Percentiles rank a stretch among this genome's conserved stretches.
phyloP scores from a whole-genome alignment of 768 basidiomycete species.

The Piloderma croceum region DNA sequence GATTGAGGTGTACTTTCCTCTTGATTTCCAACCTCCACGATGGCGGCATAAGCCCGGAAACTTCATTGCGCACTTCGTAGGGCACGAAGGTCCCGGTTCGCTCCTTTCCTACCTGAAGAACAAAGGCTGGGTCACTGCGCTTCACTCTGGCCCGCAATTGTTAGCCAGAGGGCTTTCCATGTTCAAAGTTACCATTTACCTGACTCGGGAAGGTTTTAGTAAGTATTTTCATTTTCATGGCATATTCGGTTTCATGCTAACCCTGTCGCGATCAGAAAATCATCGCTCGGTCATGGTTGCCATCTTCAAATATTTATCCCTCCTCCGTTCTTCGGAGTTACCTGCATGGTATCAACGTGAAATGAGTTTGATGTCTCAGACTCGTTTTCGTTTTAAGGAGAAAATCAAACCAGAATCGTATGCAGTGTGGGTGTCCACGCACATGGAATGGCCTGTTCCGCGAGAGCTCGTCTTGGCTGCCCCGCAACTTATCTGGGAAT shows the following conservation, averaged over 20 bases:
- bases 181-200: slow-evolving; percentile 75
- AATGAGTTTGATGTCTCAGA: slow-evolving; percentile 60
- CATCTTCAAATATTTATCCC: slow-evolving; percentile 72
- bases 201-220: slow-evolving; percentile 88
- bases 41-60: slow-evolving; percentile 76
- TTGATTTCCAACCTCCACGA: slow-evolving; percentile 64
- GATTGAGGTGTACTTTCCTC: slow-evolving; percentile 75
- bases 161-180: slow-evolving; percentile 82
- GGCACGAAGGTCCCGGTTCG: slow-evolving; percentile 92
- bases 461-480: slow-evolving; percentile 68
- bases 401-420: slow-evolving; percentile 77
- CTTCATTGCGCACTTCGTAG: slow-evolving; percentile 77
- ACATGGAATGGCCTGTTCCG: slow-evolving; percentile 79
- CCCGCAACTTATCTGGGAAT: slow-evolving; percentile 67
- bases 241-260: slow-evolving; percentile 5
- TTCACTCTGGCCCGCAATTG: slow-evolving; percentile 64
- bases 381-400: slow-evolving; percentile 83
- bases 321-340: slow-evolving; percentile 58
- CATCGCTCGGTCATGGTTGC: slow-evolving; percentile 65
- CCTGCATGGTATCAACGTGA: slow-evolving; percentile 73
- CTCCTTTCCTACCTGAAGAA: slow-evolving; percentile 85
- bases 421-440: slow-evolving; percentile 67
- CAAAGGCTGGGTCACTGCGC: slow-evolving; percentile 77
- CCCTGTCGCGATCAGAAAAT: slow-evolving; percentile 45
- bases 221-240: slow-evolving; percentile 25